Percentiles rank a stretch among this genome's conserved stretches.
phyloP scores from a whole-genome alignment of 495 filamentous ascomycete genomes.

The Neurospora hispaniola region DNA sequence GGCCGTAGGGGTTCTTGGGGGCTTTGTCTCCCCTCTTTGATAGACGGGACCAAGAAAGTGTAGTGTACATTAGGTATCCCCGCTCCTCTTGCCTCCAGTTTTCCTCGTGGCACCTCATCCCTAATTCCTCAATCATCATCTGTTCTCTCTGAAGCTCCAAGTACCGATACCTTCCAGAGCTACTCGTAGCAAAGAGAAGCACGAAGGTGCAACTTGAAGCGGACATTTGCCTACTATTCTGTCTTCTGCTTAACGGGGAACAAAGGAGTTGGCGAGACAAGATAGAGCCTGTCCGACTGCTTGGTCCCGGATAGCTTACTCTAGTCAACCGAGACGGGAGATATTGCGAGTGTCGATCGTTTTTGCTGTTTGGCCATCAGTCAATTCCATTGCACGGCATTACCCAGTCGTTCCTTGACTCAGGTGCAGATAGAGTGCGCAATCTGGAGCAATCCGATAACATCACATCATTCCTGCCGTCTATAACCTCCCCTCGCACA shows the following conservation, averaged over 20 bases:
- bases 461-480: background rate
- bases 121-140: background rate
- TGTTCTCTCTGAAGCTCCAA: background rate
- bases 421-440: background rate
- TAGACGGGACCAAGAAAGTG: background rate
- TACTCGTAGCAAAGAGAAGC: background rate
- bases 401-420: background rate
- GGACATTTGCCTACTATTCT: background rate
- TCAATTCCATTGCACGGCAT: background rate
- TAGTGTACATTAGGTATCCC: background rate
- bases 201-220: background rate
- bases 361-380: background rate
- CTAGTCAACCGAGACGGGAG: background rate
- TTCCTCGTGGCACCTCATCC: background rate
- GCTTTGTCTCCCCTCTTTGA: background rate
- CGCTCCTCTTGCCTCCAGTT: background rate
- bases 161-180: background rate
- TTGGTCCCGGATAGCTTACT: background rate
- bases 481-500: constrained; percentile 2
- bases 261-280: background rate
- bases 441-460: background rate
- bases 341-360: background rate
- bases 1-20: background rate
- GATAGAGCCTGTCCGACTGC: background rate
- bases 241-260: background rate